Evolutionary conservation across 345 rosid species (phyloP), one percentile per base, ranked within the genome.

Genomic region (Bruguiera sexangula): DNA sequence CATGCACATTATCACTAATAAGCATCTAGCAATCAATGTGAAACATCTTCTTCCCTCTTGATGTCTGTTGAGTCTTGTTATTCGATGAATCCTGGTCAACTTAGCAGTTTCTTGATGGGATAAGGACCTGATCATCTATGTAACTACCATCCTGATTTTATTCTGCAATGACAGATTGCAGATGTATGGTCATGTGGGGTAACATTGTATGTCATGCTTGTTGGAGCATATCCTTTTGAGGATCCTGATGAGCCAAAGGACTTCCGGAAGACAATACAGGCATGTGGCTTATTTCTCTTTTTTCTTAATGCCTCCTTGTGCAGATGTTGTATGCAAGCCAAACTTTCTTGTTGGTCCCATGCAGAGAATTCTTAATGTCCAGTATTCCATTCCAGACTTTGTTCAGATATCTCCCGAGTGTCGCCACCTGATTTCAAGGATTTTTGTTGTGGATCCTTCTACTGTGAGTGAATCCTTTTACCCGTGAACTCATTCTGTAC

Each of bases 141-240:
- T 13, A 24, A 56, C 55, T 3, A 3, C 26, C 15, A 7, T 36
- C 48, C 51, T 66, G 30, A 30, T 66, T 2, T 13, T 20, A n/a
- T 39, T 18, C 43, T 71, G n/a, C 36, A 6, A 65, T 65, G 8
- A 50, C 65, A 77, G 76, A 50, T 72, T 77, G 80, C 80, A 57
- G 80, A 77, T 68, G 80, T 77, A 31, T 77, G 80, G 80, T 77
- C 80, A 2, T 77, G 80, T 50, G 80, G 74, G 58, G 80, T 77
- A 59, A 77, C 80, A 68, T 68, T 77, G 52, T 72, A 68, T 53
- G 76, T 72, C 39, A 68, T 77, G 71, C 63, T 77, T 39, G 73
- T 77, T 30, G 80, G 74, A 59, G 70, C 66, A 27, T 77, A 77
- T 51, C 80, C 80, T 52, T 72, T 77, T 60, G 80, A 77, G 73